Evolutionary conservation across 106 monocot genomes (phyloP), one percentile per base, ranked within the genome.

Genomic region (Dactylorhiza incarnata): DNA sequence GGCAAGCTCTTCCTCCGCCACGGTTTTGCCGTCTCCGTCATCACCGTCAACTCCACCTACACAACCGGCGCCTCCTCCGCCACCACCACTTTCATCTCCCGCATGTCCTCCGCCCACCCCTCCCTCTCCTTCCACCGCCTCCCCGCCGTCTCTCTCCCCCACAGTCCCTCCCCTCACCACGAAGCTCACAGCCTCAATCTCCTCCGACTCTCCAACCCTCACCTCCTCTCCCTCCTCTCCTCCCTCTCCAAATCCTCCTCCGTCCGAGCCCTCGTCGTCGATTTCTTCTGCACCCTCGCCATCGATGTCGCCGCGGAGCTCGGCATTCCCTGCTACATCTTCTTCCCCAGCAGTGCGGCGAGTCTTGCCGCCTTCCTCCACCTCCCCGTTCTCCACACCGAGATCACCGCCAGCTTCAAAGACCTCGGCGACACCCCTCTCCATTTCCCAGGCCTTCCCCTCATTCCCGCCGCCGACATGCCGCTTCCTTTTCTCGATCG

Each of bases 391-490:
- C 71, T 76, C n/a, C 82, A 77, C 22, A 45, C 53, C 12, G 11
- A 59, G 11, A 4, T 50, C 48, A 62, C 37, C 17, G 48, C 58
- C 12, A 79, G 79, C 75, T 81, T 80, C 54, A 69, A 68, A 2
- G 78, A 80, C 24, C 72, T 83, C 49, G 76, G 56, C n/a, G 16
- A 48, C 11, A 12, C 73, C 7, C 73, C 49, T 10, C 49, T 82
- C 6, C 43, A 65, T 2, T 20, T 82, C 67, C 82, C 82, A 13
- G 86, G 87, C 16, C 1, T 84, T 45, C 84, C 78, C 0, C 82
- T 84, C 12, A 46, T 87, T 49, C 81, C 78, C 3, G 83, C 83
- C 0, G 22, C 44, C 50, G 77, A 87, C 58, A 73, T 87, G 75
- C 73, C 77, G 1, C 49, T 44, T 3, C 65, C 59, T 16, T 43